These are phyloP conservation scores for Morella rubra DNA, from an alignment of 306 rosid genomes.

Conservation along the genomic window DNA sequence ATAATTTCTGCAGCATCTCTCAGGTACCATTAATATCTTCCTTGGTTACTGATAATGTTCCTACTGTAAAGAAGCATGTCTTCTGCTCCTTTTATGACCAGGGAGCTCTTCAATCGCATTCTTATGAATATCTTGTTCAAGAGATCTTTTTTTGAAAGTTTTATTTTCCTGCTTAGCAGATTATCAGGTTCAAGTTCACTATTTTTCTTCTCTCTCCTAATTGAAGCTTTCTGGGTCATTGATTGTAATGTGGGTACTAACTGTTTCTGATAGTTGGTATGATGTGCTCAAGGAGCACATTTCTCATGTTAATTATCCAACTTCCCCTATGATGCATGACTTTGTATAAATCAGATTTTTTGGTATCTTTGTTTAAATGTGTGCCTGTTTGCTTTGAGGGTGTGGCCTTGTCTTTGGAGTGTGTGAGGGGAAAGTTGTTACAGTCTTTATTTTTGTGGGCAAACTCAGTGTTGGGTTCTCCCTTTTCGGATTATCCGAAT, in stretches of 20 bases:
- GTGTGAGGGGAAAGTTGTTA: too few relatives aligned
- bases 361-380: too few relatives aligned
- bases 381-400: too few relatives aligned
- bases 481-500: too few relatives aligned
- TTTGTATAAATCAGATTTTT: too few relatives aligned
- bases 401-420: too few relatives aligned
- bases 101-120: background rate
- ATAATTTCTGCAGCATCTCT: conserved; percentile 86
- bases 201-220: background rate
- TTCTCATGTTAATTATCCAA: conserved; percentile 3
- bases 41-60: background rate
- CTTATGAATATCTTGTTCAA: background rate
- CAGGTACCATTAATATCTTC: conserved; percentile 47
- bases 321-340: background rate
- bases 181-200: background rate
- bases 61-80: background rate
- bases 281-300: background rate
- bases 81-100: background rate
- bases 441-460: too few relatives aligned
- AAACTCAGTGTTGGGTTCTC: too few relatives aligned
- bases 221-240: background rate
- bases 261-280: background rate
- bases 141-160: background rate
- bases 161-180: background rate
- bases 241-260: background rate